These are phyloP conservation scores for Phytopythium helicoides DNA, from an alignment of 352 stramenopile genomes.

Conservation along the genomic window DNA sequence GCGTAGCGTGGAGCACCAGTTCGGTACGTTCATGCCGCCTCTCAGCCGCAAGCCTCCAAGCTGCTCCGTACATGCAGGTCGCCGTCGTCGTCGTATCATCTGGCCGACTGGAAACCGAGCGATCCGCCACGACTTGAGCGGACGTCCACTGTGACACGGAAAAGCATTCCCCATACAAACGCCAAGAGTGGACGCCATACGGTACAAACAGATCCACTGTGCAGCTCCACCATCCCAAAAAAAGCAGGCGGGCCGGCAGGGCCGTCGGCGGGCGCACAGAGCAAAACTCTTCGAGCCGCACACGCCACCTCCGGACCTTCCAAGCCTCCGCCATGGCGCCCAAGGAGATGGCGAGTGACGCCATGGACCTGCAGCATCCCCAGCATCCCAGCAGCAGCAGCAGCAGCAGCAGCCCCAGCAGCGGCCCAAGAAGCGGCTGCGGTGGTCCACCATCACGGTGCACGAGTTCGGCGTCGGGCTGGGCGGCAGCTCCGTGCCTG, in stretches of 20 bases:
- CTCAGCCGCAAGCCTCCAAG: too few species aligned
- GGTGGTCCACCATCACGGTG: slow-evolving; percentile 55
- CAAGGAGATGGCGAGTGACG: slow-evolving; percentile 32
- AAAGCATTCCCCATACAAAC: neutral
- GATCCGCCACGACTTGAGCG: too few species aligned
- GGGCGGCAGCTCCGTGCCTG: slow-evolving; percentile 46
- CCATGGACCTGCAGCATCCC: slow-evolving; percentile 6
- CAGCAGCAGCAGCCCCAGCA: neutral
- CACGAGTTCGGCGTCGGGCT: slow-evolving; percentile 60
- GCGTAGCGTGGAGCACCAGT: too few species aligned
- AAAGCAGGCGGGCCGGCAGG: slow-evolving; percentile 11
- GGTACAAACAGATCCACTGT: neutral
- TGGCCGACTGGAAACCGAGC: too few species aligned
- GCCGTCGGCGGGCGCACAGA: slow-evolving; percentile 2
- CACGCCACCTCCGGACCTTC: neutral
- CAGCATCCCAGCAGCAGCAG: slow-evolving; percentile 8
- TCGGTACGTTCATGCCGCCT: too few species aligned
- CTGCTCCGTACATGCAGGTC: too few species aligned
- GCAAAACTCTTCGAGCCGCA: slow-evolving; percentile 17
- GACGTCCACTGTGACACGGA: neutral
- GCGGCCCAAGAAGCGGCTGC: slow-evolving; percentile 37
- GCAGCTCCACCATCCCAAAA: slow-evolving; percentile 33
- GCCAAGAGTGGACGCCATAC: neutral
- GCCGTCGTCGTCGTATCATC: too few species aligned
- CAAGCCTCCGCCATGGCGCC: slow-evolving; percentile 25